phyloP scores from a whole-genome alignment of 1,284 basidiomycete species.

The Pisolithus thermaeus region DNA sequence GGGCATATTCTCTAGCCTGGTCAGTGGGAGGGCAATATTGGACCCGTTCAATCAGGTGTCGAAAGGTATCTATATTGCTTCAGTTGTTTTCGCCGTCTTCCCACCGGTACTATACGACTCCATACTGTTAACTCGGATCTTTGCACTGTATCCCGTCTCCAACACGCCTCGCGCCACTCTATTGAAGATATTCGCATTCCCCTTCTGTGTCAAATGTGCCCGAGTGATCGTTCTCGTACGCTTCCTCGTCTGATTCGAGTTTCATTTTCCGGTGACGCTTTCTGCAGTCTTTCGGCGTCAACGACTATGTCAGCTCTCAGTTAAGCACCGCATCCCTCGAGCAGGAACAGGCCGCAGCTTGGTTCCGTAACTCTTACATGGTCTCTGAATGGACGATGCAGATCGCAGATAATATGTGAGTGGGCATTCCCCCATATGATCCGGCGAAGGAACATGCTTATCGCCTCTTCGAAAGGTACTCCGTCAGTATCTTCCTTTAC shows the following conservation, averaged over 20 bases:
- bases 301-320: neutral
- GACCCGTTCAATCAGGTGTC: neutral
- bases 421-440: neutral
- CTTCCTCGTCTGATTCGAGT: neutral
- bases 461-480: neutral
- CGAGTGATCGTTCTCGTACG: neutral
- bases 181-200: conserved; percentile 1
- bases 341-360: neutral
- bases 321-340: neutral
- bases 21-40: conserved; percentile 1
- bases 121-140: conserved; percentile 2
- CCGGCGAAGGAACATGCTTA: neutral
- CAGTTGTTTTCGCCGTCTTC: neutral
- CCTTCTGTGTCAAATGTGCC: conserved; percentile 1
- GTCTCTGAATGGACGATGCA: conserved; percentile 3
- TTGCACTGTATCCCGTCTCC: conserved; percentile 1
- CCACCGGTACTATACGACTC: conserved; percentile 1
- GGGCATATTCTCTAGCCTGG: neutral
- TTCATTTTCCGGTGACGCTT: neutral
- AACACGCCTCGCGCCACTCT: neutral
- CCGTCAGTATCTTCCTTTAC: conserved; percentile 3
- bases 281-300: neutral
- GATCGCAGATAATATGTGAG: conserved; percentile 1
- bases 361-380: conserved; percentile 4
- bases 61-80: neutral